Evolutionary conservation across 768 basidiomycete genomes (phyloP).

Genomic region (Clitopilus hobsonii): DNA sequence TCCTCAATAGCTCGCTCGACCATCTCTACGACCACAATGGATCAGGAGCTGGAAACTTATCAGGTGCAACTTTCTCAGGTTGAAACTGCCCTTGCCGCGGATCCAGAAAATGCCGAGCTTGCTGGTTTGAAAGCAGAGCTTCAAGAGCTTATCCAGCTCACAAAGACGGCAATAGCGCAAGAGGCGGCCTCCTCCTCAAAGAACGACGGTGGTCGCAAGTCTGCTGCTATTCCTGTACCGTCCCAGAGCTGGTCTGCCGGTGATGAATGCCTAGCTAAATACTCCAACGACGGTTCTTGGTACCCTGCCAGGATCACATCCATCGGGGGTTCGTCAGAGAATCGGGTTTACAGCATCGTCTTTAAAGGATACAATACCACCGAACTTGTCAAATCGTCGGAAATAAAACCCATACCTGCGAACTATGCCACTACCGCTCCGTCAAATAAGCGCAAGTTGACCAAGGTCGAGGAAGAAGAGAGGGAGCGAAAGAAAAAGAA

Average conservation of each 20-base stretch:
- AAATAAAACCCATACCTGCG: slow-evolving; percentile 65
- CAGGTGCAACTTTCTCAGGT: slow-evolving; percentile 90
- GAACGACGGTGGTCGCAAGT: slow-evolving; percentile 52
- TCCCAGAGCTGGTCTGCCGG: slow-evolving; percentile 69
- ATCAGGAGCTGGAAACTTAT: slow-evolving; percentile 84
- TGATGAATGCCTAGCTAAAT: slow-evolving; percentile 83
- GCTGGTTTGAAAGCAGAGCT: slow-evolving; percentile 71
- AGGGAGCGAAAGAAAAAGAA: slow-evolving; percentile 89
- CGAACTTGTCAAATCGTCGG: slow-evolving; percentile 70
- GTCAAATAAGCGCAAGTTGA: slow-evolving; percentile 72
- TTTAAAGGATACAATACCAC: slow-evolving; percentile 93
- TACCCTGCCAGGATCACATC: slow-evolving; percentile 88
- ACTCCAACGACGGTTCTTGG: slow-evolving; percentile 79
- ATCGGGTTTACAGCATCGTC: slow-evolving; percentile 82
- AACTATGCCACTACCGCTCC: slow-evolving; percentile 44
- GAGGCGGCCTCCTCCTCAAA: slow-evolving; percentile 60
- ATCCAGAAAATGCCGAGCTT: slow-evolving; percentile 73
- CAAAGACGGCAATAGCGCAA: slow-evolving; percentile 67
- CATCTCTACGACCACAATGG: no score
- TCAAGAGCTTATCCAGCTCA: slow-evolving; percentile 77
- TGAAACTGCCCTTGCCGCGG: slow-evolving; percentile 69
- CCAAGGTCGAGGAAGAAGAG: slow-evolving; percentile 81
- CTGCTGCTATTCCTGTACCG: slow-evolving; percentile 39
- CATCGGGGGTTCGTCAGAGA: slow-evolving; percentile 76
- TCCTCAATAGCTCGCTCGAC: slow-evolving; percentile 2